Conservation (phyloP, 208 protist species). For the Herpetomonas muscarum region DNA sequence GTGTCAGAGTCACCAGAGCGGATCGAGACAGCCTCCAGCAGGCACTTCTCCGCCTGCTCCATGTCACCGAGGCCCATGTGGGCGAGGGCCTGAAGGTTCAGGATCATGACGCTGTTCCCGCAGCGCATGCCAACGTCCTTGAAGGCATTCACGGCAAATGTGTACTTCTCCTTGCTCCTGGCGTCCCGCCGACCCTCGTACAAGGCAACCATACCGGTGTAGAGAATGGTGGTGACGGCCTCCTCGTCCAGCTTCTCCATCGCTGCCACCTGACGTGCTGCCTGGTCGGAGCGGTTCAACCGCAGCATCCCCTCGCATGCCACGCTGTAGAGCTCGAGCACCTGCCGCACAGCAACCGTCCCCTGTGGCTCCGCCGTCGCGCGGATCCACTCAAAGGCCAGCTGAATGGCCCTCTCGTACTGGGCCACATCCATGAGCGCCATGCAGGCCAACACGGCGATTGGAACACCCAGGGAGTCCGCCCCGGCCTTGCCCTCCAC, state of each 20-base stretch:
- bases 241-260: constrained; percentile 89
- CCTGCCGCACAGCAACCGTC: constrained; percentile 17
- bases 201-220: constrained; percentile 53
- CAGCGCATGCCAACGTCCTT: constrained; percentile 72
- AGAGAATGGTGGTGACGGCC: constrained; percentile 67
- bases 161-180: constrained; percentile 17
- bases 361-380: constrained; percentile 32
- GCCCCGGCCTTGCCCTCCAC: constrained; percentile 27
- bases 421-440: constrained; percentile 48
- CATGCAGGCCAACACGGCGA: constrained; percentile 43
- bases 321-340: constrained; percentile 57
- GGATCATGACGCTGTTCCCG: constrained; percentile 57
- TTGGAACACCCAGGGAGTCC: constrained; percentile 17
- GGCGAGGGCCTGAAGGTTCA: constrained; percentile 75
- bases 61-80: constrained; percentile 62
- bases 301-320: constrained; percentile 65
- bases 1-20: constrained; percentile 67
- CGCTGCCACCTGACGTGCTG: constrained; percentile 47
- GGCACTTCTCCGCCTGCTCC: constrained; percentile 59
- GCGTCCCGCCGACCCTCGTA: constrained; percentile 41
- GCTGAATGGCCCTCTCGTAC: constrained; percentile 35
- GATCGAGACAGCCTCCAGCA: constrained; percentile 71
- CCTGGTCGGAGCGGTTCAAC: constrained; percentile 72
- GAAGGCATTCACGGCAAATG: constrained; percentile 58
- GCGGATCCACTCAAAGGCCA: constrained; percentile 54